These are phyloP conservation scores for Globisporangium perplexum DNA, from an alignment of 352 stramenopile species.

Conservation along the genomic window DNA sequence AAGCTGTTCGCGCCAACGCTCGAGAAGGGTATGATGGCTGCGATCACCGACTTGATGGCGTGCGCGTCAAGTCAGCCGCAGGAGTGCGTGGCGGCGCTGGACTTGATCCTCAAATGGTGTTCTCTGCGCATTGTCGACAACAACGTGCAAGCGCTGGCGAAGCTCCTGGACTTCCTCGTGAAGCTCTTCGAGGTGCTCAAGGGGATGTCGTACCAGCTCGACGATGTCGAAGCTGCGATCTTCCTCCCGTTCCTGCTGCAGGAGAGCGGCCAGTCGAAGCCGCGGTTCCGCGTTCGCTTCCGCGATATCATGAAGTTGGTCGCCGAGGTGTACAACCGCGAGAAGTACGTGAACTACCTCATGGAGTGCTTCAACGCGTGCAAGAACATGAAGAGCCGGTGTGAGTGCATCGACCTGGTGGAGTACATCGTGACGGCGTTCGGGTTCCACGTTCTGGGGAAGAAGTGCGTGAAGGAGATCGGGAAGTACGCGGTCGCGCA, in stretches of 20 bases:
- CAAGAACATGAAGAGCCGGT: slow-evolving; percentile 86
- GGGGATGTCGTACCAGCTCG: slow-evolving; percentile 45
- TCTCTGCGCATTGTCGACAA: slow-evolving; percentile 83
- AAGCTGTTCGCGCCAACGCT: slow-evolving; percentile 77
- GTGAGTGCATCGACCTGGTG: slow-evolving; percentile 77
- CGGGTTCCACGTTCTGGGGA: slow-evolving; percentile 59
- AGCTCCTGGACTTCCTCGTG: slow-evolving; percentile 75
- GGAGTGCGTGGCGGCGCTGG: slow-evolving; percentile 61
- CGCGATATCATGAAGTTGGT: slow-evolving; percentile 83
- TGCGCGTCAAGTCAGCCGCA: slow-evolving; percentile 58
- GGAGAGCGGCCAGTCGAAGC: slow-evolving; percentile 81
- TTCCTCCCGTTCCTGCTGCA: slow-evolving; percentile 78
- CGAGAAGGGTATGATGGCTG: slow-evolving; percentile 82
- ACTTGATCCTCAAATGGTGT: slow-evolving; percentile 85
- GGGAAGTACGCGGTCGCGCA: slow-evolving; percentile 70
- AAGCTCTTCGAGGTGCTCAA: slow-evolving; percentile 84
- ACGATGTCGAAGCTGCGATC: slow-evolving; percentile 81
- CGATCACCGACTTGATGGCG: slow-evolving; percentile 65
- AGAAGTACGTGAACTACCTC: slow-evolving; percentile 70
- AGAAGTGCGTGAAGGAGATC: slow-evolving; percentile 74
- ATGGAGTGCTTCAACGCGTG: slow-evolving; percentile 79
- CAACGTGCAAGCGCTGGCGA: slow-evolving; percentile 81
- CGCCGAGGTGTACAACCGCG: slow-evolving; percentile 69
- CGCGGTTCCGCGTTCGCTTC: slow-evolving; percentile 75
- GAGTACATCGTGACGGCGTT: slow-evolving; percentile 68